Conservation (phyloP, 441 rosid species). For the Corymbia calophylla region DNA sequence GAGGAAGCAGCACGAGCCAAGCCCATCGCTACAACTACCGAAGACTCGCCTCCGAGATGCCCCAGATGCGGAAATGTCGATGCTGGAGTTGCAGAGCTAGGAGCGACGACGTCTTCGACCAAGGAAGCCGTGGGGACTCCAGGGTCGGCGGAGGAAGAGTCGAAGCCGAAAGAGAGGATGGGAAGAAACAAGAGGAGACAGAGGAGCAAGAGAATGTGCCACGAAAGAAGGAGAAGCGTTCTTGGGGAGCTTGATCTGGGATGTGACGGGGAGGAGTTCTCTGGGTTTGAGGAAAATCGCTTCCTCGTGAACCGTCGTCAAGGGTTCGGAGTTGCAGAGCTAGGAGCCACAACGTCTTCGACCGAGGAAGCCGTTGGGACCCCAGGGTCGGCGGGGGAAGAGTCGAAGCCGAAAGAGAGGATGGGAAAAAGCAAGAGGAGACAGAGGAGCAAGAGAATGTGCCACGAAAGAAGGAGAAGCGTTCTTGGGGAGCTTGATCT, state of each 20-base stretch:
- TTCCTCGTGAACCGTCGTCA: no score
- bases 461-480: no score
- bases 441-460: not conserved
- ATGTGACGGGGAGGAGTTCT: no score
- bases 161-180: not conserved
- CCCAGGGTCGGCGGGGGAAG: not conserved
- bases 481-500: no score
- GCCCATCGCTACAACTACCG: not conserved
- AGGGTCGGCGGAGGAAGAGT: not conserved
- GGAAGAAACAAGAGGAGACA: constrained; percentile 6
- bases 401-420: not conserved
- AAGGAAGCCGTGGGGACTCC: not conserved
- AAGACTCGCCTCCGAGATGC: not conserved
- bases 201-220: constrained; percentile 2
- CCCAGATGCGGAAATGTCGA: constrained; percentile 6
- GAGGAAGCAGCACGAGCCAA: not conserved
- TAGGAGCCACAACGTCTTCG: not conserved
- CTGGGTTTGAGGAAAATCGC: no score
- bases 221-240: not conserved
- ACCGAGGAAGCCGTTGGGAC: not conserved
- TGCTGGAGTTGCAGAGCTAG: not conserved
- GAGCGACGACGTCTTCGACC: not conserved
- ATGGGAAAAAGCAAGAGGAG: constrained; percentile 3
- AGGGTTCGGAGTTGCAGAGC: not conserved
- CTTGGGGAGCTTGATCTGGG: not conserved